Conservation (phyloP, 148 eudicot genomes). For the Camellia sinensis region DNA sequence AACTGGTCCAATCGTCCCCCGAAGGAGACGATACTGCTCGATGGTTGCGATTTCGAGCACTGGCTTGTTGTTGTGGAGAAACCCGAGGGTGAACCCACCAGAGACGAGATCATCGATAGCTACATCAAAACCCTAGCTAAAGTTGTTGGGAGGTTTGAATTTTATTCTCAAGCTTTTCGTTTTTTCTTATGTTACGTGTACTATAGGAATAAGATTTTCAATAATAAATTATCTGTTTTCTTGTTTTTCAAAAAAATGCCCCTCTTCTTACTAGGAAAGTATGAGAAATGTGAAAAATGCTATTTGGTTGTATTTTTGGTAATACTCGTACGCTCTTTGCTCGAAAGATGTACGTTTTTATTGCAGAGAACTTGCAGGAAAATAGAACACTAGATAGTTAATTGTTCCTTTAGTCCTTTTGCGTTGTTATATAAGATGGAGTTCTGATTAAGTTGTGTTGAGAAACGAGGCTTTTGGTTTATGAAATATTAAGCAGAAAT, state of each 20-base stretch:
- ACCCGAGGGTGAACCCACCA: conserved; percentile 37
- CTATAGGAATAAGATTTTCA: not conserved
- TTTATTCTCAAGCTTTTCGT: not conserved
- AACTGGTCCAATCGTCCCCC: conserved; percentile 87
- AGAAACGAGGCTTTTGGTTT: not conserved
- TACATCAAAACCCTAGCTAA: conserved; percentile 46
- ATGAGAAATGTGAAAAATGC: not conserved
- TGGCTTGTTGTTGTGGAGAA: conserved; percentile 47
- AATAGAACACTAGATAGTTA: not conserved
- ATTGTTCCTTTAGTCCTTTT: not conserved
- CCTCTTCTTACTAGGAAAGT: not conserved
- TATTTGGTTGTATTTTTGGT: not conserved
- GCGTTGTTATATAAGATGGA: not conserved
- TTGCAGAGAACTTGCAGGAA: not conserved
- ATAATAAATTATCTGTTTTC: not conserved
- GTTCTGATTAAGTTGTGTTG: not conserved
- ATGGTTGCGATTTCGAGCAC: conserved; percentile 72
- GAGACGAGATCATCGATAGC: conserved; percentile 46
- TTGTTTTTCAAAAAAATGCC: not conserved
- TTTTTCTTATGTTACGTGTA: not conserved
- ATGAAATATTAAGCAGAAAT: not conserved
- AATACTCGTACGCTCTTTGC: not conserved
- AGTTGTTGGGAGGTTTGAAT: conserved; percentile 42
- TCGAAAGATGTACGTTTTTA: not conserved
- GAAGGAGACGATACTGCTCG: conserved; percentile 82